phyloP scores from a whole-genome alignment of 495 filamentous ascomycete species.

The Cladorrhinum samala region DNA sequence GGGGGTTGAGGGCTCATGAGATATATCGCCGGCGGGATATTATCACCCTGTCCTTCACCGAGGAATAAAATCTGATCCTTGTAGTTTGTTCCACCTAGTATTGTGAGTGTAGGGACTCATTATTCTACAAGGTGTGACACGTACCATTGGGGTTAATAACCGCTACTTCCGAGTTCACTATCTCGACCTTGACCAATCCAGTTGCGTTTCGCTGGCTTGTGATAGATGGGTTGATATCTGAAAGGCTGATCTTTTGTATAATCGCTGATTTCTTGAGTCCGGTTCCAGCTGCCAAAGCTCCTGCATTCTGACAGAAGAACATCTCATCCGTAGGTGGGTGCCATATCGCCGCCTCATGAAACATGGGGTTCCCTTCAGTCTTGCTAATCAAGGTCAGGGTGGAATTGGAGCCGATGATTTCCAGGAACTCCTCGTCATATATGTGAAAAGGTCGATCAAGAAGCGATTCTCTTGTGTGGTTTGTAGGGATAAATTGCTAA shows the following conservation, averaged over 20 bases:
- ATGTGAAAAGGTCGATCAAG: slow-evolving; percentile 37
- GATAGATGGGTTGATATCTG: slow-evolving; percentile 32
- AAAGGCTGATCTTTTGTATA: slow-evolving; percentile 44
- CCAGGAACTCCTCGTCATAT: slow-evolving; percentile 39
- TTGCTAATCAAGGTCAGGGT: slow-evolving; percentile 39
- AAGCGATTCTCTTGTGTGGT: too few relatives aligned
- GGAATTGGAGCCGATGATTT: slow-evolving; percentile 38
- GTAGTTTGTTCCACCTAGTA: slow-evolving; percentile 43
- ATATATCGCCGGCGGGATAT: slow-evolving; percentile 34
- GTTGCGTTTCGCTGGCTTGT: slow-evolving; percentile 34
- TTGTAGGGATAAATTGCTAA: too few relatives aligned
- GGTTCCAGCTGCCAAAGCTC: slow-evolving; percentile 38
- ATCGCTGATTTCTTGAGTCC: slow-evolving; percentile 47
- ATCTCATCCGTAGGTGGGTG: slow-evolving; percentile 43
- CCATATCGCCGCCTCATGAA: slow-evolving; percentile 49
- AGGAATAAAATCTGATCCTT: slow-evolving; percentile 39
- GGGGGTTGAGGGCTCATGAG: slow-evolving; percentile 43
- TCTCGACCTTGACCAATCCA: slow-evolving; percentile 35
- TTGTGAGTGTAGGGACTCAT: neutral
- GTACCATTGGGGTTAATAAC: slow-evolving; percentile 48
- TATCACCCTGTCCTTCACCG: slow-evolving; percentile 43
- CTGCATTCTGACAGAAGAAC: slow-evolving; percentile 50
- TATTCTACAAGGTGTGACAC: neutral
- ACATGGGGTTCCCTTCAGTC: slow-evolving; percentile 37
- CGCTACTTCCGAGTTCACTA: slow-evolving; percentile 28